Evolutionary conservation across 139 green algal species (phyloP).

Genomic region (Raphidocelis subcapitata): DNA sequence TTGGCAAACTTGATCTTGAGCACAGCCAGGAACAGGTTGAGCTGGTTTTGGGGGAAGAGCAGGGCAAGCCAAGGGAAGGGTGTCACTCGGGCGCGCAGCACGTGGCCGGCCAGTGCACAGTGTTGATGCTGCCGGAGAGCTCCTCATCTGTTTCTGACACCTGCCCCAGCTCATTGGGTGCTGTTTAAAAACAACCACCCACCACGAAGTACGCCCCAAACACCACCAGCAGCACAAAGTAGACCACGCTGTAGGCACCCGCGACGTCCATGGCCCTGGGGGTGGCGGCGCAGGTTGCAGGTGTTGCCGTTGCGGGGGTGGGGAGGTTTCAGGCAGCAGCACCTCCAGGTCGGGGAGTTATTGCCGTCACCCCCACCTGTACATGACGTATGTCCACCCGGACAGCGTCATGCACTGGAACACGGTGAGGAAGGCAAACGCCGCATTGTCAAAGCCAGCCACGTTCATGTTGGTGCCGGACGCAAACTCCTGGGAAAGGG

Average conservation of each 20-base stretch:
- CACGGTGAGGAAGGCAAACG: constrained; percentile 57
- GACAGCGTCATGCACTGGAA: constrained; percentile 68
- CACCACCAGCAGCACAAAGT: constrained; percentile 65
- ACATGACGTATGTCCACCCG: constrained; percentile 62
- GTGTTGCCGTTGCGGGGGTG: too few relatives aligned
- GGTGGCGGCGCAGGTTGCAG: too few relatives aligned
- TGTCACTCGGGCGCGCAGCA: too few relatives aligned
- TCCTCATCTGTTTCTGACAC: too few relatives aligned
- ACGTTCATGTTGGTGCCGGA: constrained; percentile 21
- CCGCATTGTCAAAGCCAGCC: constrained; percentile 73
- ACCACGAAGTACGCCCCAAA: constrained; percentile 78
- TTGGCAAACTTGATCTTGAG: constrained; percentile 82
- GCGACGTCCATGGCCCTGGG: constrained; percentile 18
- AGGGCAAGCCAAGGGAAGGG: neutral
- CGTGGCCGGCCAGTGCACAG: too few relatives aligned
- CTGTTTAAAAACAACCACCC: too few relatives aligned
- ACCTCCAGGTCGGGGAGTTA: too few relatives aligned
- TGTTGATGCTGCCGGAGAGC: too few relatives aligned
- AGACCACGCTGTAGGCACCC: constrained; percentile 35
- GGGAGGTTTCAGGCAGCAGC: too few relatives aligned
- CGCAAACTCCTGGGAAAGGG: neutral
- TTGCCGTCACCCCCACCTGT: too few relatives aligned
- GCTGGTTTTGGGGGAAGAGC: constrained; percentile 31
- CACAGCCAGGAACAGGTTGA: constrained; percentile 85
- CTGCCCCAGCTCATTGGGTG: too few relatives aligned